Evolutionary conservation across 2,329 filamentous ascomycete genomes (phyloP), one percentile per base, ranked within the genome.

Genomic region (Fusarium mexicanum): DNA sequence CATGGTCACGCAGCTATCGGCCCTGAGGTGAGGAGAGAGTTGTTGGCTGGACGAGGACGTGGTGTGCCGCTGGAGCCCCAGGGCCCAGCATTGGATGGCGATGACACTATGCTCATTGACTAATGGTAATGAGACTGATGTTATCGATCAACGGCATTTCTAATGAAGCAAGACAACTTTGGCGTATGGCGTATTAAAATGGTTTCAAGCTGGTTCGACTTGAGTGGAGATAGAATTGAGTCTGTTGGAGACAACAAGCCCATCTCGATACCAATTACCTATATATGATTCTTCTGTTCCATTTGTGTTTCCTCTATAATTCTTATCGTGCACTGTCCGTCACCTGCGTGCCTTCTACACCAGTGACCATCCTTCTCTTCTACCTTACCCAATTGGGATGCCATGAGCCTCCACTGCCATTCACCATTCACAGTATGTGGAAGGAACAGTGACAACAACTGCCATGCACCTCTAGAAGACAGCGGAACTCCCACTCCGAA

Each of bases 91-190:
- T 84, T 89, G 76, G 91, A 94, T 76, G 95, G 93, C 16, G 94
- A 98, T 81, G 96, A 98, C 85, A 98, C 95, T 22, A 98, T 98
- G 94, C 86, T 95, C 79, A 88, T 95, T 78, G 91, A 90, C 72
- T 84, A 75, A 26, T 47, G 5, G 18, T 4, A 16, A 72, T 82
- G 62, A 77, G 64, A 33, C n/a, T 31, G 37, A 33, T 48, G 38
- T 54, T 59, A n/a, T 41, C 46, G 50, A 64, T 47, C 50, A 69
- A 69, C 61, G 38, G 41, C 50, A 51, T 72, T 74, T 62, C 57
- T 77, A 78, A 79, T 77, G 75, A 77, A 67, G 61, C 48, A 75
- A 70, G 67, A 67, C 57, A 72, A 58, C 72, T 35, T 64, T 64
- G 77, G 77, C 77, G 77, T 79, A 67, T 61, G 77, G 77, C 75